Evolutionary conservation across 139 green algal species (phyloP).

Genomic region (Chlorella vulgaris): DNA sequence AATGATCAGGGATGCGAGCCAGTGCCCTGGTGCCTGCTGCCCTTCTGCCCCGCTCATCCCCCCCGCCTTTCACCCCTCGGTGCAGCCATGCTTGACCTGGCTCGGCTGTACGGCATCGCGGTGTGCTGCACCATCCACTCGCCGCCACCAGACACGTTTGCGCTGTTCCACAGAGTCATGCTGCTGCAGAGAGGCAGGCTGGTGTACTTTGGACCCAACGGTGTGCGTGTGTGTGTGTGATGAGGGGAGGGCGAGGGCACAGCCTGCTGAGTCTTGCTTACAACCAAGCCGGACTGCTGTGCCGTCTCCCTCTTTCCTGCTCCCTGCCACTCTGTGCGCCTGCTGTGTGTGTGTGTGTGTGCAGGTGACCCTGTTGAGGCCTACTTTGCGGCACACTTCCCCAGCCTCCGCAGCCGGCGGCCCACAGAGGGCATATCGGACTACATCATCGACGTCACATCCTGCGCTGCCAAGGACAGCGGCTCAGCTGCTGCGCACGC

Average conservation of each 20-base stretch:
- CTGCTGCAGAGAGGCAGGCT: slow-evolving; percentile 52
- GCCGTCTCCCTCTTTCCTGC: no score
- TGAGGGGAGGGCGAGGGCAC: no score
- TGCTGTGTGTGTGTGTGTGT: no score
- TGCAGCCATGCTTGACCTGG: slow-evolving; percentile 37
- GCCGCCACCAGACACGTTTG: slow-evolving; percentile 72
- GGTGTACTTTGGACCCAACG: slow-evolving; percentile 62
- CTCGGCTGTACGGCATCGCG: slow-evolving; percentile 55
- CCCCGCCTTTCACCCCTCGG: neutral
- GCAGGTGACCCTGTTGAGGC: neutral
- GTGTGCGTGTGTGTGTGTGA: no score
- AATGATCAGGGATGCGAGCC: no score
- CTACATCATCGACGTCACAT: slow-evolving; percentile 17
- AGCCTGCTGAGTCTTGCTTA: no score
- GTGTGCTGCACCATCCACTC: slow-evolving; percentile 75
- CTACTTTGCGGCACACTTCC: slow-evolving; percentile 29
- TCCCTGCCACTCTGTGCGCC: no score
- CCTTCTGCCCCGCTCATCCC: neutral
- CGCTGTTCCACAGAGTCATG: slow-evolving; percentile 72
- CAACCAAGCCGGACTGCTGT: no score
- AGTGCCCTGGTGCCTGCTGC: no score
- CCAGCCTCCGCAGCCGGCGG: neutral
- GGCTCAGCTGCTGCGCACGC: slow-evolving; percentile 7
- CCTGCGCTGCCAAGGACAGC: slow-evolving; percentile 15
- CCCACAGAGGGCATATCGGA: slow-evolving; percentile 6